Base-by-base conservation (phyloP, 2,329 filamentous ascomycete genomes). In the Bipolaris victoriae region DNA sequence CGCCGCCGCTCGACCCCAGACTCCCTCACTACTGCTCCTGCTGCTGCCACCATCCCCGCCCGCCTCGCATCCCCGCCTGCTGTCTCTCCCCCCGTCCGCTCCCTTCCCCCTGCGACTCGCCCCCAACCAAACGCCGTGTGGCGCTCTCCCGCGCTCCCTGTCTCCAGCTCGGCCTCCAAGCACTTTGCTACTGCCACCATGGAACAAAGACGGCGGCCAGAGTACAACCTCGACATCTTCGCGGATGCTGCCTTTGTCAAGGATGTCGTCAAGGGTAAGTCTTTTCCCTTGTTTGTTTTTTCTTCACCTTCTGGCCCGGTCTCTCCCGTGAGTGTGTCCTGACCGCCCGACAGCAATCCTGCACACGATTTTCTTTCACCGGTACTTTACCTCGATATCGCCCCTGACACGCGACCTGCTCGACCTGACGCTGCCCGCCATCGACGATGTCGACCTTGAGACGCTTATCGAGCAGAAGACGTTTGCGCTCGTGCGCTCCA, bases 361-460 rank as follows among this genome's bases (percentile, higher is more conserved):
- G 48, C 93, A 97, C 77, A 96, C 93, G 49, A 97, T 98, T 77
- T 99, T 98, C 86, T 98, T 98, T 84, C 93, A 97, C 81, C 90
- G 95, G 72, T 96, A 94, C 85, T 97, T 98, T 82, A 92, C 92
- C 55, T 88, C 91, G 57, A 85, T 97, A 67, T 82, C 86, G 40
- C 94, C 95, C 5, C 86, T 87, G 62, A 92, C 91, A 62, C 89
- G 92, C 79, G 93, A 97, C 73, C 88, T 97, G 62, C 88, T 97
- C 65, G 93, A 96, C 78, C 85, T 97, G 60, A 93, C 92, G 33
- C 86, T 98, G 26, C 93, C 95, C 49, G 90, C 91, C 70, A 90
- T 98, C 72, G 88, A 92, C 74, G 92, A 97, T 73, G 89, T 90
- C 64, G 92, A 97, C 77, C 88, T 98, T 63, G 92, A 96, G 76